Evolutionary conservation across 306 rosid genomes (phyloP), one percentile per base, ranked within the genome.

Genomic region (Cotoneaster glaucophyllus): DNA sequence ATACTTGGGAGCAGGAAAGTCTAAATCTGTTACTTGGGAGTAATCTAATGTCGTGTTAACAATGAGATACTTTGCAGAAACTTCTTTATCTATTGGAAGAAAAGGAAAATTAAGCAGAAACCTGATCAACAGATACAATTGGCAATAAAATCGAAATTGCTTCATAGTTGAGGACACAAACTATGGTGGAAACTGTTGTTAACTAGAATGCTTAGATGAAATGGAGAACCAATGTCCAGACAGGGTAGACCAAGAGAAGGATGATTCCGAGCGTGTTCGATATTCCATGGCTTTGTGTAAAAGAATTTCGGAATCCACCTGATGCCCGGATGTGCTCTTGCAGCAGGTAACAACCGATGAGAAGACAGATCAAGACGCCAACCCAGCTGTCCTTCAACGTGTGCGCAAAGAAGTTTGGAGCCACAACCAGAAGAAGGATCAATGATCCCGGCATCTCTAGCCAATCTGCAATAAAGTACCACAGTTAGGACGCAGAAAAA

Each of bases 271-370:
- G 48, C 4, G 97, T 94, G 75, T 94, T 94, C 52, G 98, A 91
- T 62, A 94, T 84, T 37, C 98, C 98, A 83, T 90, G 86, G 69
- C 57, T 87, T 44, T 87, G 93, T 4, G 98, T 94, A 78, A 94
- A 84, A 53, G 98, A 90, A 79, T 90, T 90, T 85, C 88, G 85
- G 88, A 94, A 91, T 43, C 98, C 97, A 48, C 98, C 97, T 4
- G 96, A 81, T 11, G 98, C 93, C 26, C 97, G 77, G 59, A 94
- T 87, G 84, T 94, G 98, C 79, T 94, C 93, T 90, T 94, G 98
- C 17, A 91, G 75, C 15, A 94, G 87, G 82, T 91, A 94, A 56
- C 96, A 90, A 44, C 94, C 97, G 65, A 94, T 87, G 50, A 85
- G 14, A 67, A 94, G 88, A 65, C 91, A 90, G 67, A 94, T 86